Evolutionary conservation across 192 early-diverging fungal species (phyloP).

Genomic region (Polychytrium aggregatum): DNA sequence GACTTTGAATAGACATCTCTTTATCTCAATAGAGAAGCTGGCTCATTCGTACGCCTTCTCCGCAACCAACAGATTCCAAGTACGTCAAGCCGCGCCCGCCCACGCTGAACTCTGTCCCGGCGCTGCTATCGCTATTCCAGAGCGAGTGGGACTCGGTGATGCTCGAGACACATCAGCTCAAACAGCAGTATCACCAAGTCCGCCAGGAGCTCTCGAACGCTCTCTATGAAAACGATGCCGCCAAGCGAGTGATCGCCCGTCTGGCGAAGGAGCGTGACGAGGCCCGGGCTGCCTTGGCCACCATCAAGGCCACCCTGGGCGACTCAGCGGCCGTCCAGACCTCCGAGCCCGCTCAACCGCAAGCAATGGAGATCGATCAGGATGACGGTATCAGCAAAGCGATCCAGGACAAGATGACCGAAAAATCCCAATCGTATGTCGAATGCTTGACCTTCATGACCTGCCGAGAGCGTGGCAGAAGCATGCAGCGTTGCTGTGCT

Average conservation of each 20-base stretch:
- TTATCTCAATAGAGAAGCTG: too few species aligned
- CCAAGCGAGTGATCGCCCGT: constrained; percentile 86
- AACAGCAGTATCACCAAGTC: constrained; percentile 81
- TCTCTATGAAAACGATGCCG: constrained; percentile 93
- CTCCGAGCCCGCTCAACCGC: not conserved
- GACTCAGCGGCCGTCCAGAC: not conserved
- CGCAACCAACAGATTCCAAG: not conserved
- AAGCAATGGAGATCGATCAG: constrained; percentile 32
- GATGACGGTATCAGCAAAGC: constrained; percentile 39
- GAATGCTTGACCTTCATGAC: constrained; percentile 36
- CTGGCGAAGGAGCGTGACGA: constrained; percentile 84
- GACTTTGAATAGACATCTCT: too few species aligned
- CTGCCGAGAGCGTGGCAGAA: constrained; percentile 35
- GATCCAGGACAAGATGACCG: constrained; percentile 21
- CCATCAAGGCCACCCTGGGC: constrained; percentile 11
- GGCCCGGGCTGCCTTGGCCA: constrained; percentile 49
- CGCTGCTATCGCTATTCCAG: constrained; percentile 76
- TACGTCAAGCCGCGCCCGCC: constrained; percentile 76
- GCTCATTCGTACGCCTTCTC: not conserved
- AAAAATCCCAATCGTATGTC: too few species aligned
- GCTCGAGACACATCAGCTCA: constrained; percentile 86
- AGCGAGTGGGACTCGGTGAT: constrained; percentile 96
- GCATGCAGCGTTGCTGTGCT: constrained; percentile 22
- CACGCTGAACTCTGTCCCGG: constrained; percentile 81
- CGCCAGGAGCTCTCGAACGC: constrained; percentile 89